A percentile compares a stretch with the other conserved stretches of the same genome.
Conservation (phyloP, 164 flowering plant species). For the Vitis riparia region DNA sequence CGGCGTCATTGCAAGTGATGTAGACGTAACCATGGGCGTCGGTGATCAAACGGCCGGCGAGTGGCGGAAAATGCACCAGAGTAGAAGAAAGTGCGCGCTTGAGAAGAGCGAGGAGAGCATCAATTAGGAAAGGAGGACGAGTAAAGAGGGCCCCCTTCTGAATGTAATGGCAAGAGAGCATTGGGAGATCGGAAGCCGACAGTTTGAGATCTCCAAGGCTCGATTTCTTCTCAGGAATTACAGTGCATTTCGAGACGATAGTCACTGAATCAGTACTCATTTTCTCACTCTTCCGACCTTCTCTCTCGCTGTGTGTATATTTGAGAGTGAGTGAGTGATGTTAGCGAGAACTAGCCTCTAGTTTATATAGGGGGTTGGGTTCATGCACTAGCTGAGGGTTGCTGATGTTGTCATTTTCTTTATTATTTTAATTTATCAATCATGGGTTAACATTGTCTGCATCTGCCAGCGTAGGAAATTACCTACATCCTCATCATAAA, state of each 20-base stretch:
- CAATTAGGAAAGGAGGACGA: conserved; percentile 24
- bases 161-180: conserved; percentile 68
- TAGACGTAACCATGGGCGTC: conserved; percentile 43
- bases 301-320: not conserved
- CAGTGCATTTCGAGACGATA: conserved; percentile 36
- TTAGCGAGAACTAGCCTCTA: not conserved
- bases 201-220: conserved; percentile 40
- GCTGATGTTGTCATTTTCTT: not conserved
- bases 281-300: conserved; percentile 3
- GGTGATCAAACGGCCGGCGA: conserved; percentile 58
- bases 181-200: conserved; percentile 62
- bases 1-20: conserved; percentile 57
- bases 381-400: conserved; percentile 24
- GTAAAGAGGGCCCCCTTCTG: conserved; percentile 59
- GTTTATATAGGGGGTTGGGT: conserved; percentile 21
- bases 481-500: too few species aligned
- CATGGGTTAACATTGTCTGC: too few species aligned
- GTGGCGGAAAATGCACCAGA: conserved; percentile 58
- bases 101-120: conserved; percentile 27
- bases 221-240: conserved; percentile 40
- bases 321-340: conserved; percentile 4
- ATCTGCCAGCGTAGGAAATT: too few species aligned
- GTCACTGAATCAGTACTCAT: conserved; percentile 13
- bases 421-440: not conserved
- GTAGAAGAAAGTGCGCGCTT: conserved; percentile 36